phyloP scores from a whole-genome alignment of 1,284 basidiomycete genomes.

The Rhizopogon parksii region DNA sequence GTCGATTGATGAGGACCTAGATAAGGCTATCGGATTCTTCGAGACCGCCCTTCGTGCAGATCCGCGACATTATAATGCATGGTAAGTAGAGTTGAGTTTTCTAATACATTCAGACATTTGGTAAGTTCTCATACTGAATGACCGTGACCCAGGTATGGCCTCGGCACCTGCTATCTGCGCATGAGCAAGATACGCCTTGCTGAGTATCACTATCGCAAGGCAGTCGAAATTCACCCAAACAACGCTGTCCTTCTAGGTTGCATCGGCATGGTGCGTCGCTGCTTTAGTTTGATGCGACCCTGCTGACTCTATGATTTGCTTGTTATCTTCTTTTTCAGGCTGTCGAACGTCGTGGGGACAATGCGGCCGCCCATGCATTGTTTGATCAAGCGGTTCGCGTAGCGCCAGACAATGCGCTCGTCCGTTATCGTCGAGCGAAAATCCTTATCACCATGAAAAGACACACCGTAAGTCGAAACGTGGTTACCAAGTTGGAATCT shows the following conservation, averaged over 20 bases:
- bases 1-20: constrained; percentile 87
- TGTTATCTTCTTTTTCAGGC: constrained; percentile 45
- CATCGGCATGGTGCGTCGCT: constrained; percentile 70
- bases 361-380: constrained; percentile 63
- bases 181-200: constrained; percentile 86
- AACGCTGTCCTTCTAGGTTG: constrained; percentile 88
- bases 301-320: constrained; percentile 15
- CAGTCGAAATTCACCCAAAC: constrained; percentile 82
- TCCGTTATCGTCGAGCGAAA: constrained; percentile 85
- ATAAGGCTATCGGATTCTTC: constrained; percentile 85
- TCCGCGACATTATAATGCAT: constrained; percentile 90
- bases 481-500: constrained; percentile 7
- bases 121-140: constrained; percentile 22
- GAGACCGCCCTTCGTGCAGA: constrained; percentile 84
- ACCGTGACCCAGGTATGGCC: constrained; percentile 72
- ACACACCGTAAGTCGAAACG: constrained; percentile 60
- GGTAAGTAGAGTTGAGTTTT: constrained; percentile 45
- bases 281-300: constrained; percentile 11
- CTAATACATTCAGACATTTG: not conserved
- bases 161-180: constrained; percentile 88
- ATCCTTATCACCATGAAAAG: constrained; percentile 77
- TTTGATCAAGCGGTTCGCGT: constrained; percentile 75
- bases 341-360: constrained; percentile 73
- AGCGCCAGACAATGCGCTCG: constrained; percentile 79
- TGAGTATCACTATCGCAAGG: constrained; percentile 91